Percentiles rank a stretch among this genome's conserved stretches.
phyloP scores from a whole-genome alignment of 2,329 filamentous ascomycete species.

The Ceratocystis cacaofunesta region DNA sequence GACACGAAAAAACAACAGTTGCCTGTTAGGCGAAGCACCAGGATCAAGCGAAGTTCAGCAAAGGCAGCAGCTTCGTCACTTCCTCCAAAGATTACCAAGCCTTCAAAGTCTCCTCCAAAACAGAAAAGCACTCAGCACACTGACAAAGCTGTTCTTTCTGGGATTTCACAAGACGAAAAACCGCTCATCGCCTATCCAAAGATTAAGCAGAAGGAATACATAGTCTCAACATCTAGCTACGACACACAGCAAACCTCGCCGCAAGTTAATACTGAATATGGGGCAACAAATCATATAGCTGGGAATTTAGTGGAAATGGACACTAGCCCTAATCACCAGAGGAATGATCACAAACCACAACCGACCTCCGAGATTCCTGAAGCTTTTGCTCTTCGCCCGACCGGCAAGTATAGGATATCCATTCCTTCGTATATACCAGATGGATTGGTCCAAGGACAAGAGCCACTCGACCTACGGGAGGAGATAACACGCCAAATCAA shows the following conservation, averaged over 20 bases:
- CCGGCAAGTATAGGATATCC: neutral
- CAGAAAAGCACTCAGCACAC: neutral
- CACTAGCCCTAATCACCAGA: neutral
- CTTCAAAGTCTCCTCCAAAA: neutral
- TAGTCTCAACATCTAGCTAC: neutral
- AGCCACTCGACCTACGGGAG: neutral
- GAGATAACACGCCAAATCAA: conserved; percentile 9
- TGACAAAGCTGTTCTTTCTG: neutral
- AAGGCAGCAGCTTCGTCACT: neutral
- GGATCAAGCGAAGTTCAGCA: neutral
- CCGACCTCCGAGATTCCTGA: neutral
- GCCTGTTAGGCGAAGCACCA: neutral
- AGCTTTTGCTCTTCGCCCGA: neutral
- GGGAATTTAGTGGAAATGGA: neutral
- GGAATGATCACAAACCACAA: neutral
- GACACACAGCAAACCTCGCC: neutral
- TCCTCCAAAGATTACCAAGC: neutral
- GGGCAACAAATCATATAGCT: no score
- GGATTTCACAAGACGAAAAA: neutral
- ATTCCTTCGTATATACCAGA: neutral
- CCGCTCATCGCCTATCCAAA: neutral
- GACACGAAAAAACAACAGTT: neutral
- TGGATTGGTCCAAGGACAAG: neutral
- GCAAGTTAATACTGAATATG: neutral
- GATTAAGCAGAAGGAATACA: neutral